Evolutionary conservation across 2,329 filamentous ascomycete species (phyloP).

Genomic region (Sclerotiophoma versabilis): DNA sequence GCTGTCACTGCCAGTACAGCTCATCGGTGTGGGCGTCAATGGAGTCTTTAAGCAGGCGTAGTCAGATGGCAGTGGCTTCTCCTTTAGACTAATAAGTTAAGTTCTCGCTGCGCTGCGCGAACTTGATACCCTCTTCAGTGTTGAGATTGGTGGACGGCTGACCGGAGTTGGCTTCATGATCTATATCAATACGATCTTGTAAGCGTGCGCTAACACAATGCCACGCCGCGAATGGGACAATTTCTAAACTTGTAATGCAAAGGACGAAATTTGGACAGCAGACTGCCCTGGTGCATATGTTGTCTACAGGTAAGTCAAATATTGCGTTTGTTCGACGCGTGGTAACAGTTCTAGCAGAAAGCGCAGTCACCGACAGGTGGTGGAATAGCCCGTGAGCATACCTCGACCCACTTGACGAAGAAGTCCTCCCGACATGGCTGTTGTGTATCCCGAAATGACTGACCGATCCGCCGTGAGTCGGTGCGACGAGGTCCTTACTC

Average conservation of each 20-base stretch:
- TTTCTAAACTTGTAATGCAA: constrained; percentile 6
- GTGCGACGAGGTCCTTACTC: neutral
- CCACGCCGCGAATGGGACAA: constrained; percentile 15
- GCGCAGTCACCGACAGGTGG: constrained; percentile 5
- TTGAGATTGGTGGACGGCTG: constrained; percentile 2
- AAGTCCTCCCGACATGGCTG: neutral
- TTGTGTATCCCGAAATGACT: neutral
- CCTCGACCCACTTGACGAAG: neutral
- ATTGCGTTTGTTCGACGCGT: neutral
- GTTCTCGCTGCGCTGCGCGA: constrained; percentile 8
- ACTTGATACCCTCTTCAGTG: constrained; percentile 7
- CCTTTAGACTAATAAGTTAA: constrained; percentile 17
- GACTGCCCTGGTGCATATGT: constrained; percentile 9
- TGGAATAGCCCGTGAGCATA: neutral
- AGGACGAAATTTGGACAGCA: constrained; percentile 1
- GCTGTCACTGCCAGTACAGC: constrained; percentile 4
- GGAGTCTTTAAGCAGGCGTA: constrained; percentile 22
- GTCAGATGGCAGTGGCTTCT: constrained; percentile 14
- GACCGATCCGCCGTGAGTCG: neutral
- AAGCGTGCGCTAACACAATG: constrained; percentile 16
- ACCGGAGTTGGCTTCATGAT: constrained; percentile 21
- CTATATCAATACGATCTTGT: constrained; percentile 16
- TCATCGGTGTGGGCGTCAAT: constrained; percentile 21
- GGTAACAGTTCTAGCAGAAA: constrained; percentile 4
- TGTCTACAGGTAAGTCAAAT: constrained; percentile 6